phyloP scores from a whole-genome alignment of 148 eudicot species.

The Agrostemma githago region DNA sequence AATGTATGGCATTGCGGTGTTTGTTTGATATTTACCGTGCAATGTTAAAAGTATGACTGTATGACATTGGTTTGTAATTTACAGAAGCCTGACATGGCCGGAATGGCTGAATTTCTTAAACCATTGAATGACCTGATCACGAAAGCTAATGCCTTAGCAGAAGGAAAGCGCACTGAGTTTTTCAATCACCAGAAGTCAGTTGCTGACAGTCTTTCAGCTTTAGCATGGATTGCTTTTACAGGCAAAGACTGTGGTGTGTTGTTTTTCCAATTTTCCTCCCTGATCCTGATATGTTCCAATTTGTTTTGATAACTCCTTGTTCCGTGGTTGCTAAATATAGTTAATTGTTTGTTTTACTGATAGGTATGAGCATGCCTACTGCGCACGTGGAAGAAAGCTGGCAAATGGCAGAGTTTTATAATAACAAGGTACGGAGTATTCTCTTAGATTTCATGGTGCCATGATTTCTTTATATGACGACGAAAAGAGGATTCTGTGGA shows the following conservation, averaged over 20 bases:
- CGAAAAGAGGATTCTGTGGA: neutral
- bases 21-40: neutral
- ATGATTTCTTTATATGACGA: neutral
- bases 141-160: slow-evolving; percentile 69
- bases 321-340: neutral
- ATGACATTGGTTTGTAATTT: slow-evolving; percentile 10
- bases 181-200: slow-evolving; percentile 75
- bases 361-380: slow-evolving; percentile 98
- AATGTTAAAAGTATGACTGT: neutral
- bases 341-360: neutral
- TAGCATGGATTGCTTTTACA: slow-evolving; percentile 94
- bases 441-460: neutral
- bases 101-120: slow-evolving; percentile 69
- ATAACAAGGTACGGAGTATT: slow-evolving; percentile 91
- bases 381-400: slow-evolving; percentile 98
- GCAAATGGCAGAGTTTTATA: slow-evolving; percentile 97
- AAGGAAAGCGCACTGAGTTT: slow-evolving; percentile 71
- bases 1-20: too few relatives aligned
- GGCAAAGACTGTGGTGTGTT: slow-evolving; percentile 92
- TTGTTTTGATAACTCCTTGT: neutral
- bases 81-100: slow-evolving; percentile 87
- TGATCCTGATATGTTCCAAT: neutral
- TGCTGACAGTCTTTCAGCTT: slow-evolving; percentile 84
- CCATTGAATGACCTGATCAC: slow-evolving; percentile 72
- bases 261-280: neutral